These are phyloP conservation scores for Boletus pseudopeckii DNA, from an alignment of 768 basidiomycete genomes.

Conservation along the genomic window DNA sequence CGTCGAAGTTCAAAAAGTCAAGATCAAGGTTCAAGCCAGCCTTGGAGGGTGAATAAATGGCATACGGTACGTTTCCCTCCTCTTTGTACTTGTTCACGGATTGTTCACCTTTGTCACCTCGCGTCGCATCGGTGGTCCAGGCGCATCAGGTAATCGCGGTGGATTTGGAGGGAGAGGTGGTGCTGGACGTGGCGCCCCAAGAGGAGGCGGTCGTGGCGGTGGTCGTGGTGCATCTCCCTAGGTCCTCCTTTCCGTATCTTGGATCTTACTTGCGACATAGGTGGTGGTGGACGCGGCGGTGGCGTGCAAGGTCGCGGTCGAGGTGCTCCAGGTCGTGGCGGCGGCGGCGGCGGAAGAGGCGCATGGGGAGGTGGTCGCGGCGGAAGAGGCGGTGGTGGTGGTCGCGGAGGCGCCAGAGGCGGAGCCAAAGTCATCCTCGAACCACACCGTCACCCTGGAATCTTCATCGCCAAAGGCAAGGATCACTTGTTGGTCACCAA, in stretches of 20 bases:
- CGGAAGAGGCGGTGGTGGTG: conserved; percentile 60
- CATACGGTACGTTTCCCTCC: conserved; percentile 30
- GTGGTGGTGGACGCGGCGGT: conserved; percentile 16
- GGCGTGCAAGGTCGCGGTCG: conserved; percentile 32
- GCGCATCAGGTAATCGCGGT: conserved; percentile 72
- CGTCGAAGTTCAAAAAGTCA: conserved; percentile 1
- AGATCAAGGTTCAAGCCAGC: conserved; percentile 16
- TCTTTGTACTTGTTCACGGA: not conserved
- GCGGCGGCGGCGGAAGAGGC: conserved; percentile 44
- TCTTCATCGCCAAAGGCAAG: conserved; percentile 98
- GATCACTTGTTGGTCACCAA: conserved; percentile 96
- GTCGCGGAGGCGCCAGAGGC: conserved; percentile 69
- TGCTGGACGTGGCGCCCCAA: conserved; percentile 36
- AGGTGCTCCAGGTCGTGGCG: conserved; percentile 37
- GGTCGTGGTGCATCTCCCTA: conserved; percentile 32
- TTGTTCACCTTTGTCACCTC: not conserved
- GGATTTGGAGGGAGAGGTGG: conserved; percentile 52
- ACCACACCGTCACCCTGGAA: conserved; percentile 90
- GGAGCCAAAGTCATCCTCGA: conserved; percentile 90
- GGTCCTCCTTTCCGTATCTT: not conserved
- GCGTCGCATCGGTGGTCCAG: conserved; percentile 24
- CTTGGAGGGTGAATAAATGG: conserved; percentile 27
- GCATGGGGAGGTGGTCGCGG: conserved; percentile 45
- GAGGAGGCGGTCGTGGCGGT: conserved; percentile 42
- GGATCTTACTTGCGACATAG: conserved; percentile 6